Conservation (phyloP, 805 yeast species). For the Millerozyma acaciae region DNA sequence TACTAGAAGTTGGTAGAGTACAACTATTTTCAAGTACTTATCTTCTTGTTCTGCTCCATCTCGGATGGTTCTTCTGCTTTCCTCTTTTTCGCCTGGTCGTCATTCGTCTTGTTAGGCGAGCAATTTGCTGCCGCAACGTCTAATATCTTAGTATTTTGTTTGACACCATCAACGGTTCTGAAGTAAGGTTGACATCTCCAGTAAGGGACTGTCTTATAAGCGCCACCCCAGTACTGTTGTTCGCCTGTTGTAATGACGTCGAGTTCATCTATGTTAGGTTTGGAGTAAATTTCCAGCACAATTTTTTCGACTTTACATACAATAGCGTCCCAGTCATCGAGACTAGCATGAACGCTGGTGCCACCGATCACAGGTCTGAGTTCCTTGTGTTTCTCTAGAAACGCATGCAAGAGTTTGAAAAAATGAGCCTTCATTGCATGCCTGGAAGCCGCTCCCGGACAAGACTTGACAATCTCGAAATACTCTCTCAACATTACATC, state of each 20-base stretch:
- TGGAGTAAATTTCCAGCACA: constrained; percentile 54
- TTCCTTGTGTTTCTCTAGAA: constrained; percentile 72
- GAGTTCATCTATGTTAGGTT: constrained; percentile 47
- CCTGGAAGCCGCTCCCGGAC: constrained; percentile 68
- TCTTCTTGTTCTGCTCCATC: background rate
- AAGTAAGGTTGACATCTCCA: constrained; percentile 98
- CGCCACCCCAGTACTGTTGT: constrained; percentile 69
- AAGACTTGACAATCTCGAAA: constrained; percentile 68
- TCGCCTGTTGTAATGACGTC: constrained; percentile 59
- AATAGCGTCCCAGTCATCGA: constrained; percentile 43
- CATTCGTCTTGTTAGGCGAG: background rate
- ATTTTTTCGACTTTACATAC: constrained; percentile 64
- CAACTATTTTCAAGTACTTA: too few relatives aligned
- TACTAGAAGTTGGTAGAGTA: background rate
- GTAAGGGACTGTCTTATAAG: constrained; percentile 77
- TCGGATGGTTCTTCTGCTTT: constrained; percentile 1
- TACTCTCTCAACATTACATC: constrained; percentile 82
- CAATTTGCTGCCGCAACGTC: constrained; percentile 35
- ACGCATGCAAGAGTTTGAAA: constrained; percentile 81
- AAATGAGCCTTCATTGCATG: constrained; percentile 89
- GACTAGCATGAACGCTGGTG: constrained; percentile 35
- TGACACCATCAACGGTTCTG: constrained; percentile 79
- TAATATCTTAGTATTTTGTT: constrained; percentile 34
- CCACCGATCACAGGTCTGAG: constrained; percentile 70
- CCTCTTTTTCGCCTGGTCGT: constrained; percentile 1